Conservation (phyloP, 192 early-diverging fungal species). For the Kickxella alabastrina region DNA sequence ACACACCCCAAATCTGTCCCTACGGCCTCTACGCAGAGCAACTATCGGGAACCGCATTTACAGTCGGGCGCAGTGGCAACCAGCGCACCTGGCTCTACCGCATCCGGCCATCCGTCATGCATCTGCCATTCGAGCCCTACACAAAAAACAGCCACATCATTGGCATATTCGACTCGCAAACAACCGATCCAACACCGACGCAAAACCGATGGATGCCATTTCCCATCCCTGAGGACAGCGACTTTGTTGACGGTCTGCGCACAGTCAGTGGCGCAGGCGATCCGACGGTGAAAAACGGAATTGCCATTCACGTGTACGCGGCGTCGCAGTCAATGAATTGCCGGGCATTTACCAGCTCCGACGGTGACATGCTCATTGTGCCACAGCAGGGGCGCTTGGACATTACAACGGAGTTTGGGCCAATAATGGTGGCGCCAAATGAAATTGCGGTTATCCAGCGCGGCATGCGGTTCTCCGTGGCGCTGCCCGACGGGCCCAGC, state of each 20-base stretch:
- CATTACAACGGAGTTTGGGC: conserved; percentile 89
- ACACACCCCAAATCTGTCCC: conserved; percentile 86
- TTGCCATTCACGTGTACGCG: conserved; percentile 82
- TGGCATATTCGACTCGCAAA: conserved; percentile 56
- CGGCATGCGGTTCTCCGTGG: conserved; percentile 82
- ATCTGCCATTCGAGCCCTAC: conserved; percentile 63
- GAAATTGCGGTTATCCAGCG: conserved; percentile 94
- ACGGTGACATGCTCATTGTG: conserved; percentile 90
- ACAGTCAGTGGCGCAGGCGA: conserved; percentile 86
- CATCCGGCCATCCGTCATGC: conserved; percentile 85
- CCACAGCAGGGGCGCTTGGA: conserved; percentile 89
- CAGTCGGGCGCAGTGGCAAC: conserved; percentile 74
- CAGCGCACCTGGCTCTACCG: conserved; percentile 93
- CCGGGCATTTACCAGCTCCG: conserved; percentile 80
- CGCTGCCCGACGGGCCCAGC: conserved; percentile 70
- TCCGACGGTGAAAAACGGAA: conserved; percentile 67
- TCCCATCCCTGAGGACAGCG: conserved; percentile 49
- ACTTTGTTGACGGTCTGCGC: conserved; percentile 83
- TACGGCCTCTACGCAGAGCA: conserved; percentile 94
- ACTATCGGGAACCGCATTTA: conserved; percentile 89
- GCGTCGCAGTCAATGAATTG: conserved; percentile 74
- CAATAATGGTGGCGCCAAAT: conserved; percentile 74
- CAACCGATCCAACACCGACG: conserved; percentile 70
- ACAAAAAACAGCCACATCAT: conserved; percentile 44
- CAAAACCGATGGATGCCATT: conserved; percentile 95